These are phyloP conservation scores for Nicotiana tabacum DNA, from an alignment of 257 asterid genomes.

Conservation along the genomic window DNA sequence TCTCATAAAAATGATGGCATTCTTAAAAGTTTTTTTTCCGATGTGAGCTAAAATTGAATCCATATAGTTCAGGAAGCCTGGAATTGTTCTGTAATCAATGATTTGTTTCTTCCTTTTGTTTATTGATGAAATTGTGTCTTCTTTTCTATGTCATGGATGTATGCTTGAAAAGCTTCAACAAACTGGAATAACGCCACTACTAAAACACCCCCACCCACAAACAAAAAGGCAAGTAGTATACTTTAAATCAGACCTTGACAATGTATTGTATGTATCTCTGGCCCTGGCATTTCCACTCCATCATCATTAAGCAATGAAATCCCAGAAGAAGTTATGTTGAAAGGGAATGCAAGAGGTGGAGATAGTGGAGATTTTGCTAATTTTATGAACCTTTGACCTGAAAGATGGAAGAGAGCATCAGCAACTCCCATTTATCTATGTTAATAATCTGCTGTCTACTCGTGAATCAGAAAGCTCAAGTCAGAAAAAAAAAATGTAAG, in stretches of 20 bases:
- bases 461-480: neutral
- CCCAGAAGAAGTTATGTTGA: constrained; percentile 57
- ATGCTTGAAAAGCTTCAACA: neutral
- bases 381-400: constrained; percentile 78
- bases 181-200: neutral
- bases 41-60: neutral
- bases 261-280: constrained; percentile 52
- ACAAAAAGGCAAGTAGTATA: neutral
- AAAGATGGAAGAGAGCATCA: constrained; percentile 18
- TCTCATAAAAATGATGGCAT: neutral
- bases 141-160: neutral
- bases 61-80: neutral
- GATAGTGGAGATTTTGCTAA: constrained; percentile 77
- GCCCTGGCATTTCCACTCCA: constrained; percentile 64
- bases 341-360: constrained; percentile 60
- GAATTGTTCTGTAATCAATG: neutral
- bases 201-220: neutral
- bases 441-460: neutral
- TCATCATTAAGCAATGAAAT: constrained; percentile 57
- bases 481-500: neutral
- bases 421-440: neutral
- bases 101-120: neutral
- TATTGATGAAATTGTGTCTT: neutral
- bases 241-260: constrained; percentile 46
- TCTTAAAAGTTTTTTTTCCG: neutral